Conservation (phyloP, 495 filamentous ascomycete genomes). For the Tuber borchii region DNA sequence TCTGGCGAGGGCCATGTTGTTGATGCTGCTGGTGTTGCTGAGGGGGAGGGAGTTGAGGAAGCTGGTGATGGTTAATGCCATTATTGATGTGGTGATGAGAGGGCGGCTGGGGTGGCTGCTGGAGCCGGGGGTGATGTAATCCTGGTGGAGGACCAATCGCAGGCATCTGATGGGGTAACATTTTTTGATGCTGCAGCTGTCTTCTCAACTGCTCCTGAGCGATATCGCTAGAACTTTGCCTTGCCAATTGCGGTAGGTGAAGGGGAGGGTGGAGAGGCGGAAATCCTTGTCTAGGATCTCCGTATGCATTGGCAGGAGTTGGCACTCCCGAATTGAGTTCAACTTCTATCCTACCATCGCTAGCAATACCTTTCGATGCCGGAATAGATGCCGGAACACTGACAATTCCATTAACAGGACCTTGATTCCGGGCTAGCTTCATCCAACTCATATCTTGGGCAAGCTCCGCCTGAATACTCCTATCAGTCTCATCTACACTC, state of each 20-base stretch:
- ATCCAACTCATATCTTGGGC: slow-evolving; percentile 41
- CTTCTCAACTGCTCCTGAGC: slow-evolving; percentile 39
- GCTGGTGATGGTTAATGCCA: slow-evolving; percentile 29
- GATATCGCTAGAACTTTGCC: slow-evolving; percentile 38
- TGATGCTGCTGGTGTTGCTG: slow-evolving; percentile 9
- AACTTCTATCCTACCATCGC: slow-evolving; percentile 31
- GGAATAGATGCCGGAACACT: slow-evolving; percentile 19
- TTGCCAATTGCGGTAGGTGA: slow-evolving; percentile 25
- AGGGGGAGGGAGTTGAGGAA: slow-evolving; percentile 23
- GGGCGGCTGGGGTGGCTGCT: slow-evolving; percentile 31
- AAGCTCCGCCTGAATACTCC: slow-evolving; percentile 33
- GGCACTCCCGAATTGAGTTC: slow-evolving; percentile 28
- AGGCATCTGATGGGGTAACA: slow-evolving; percentile 28
- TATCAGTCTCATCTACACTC: slow-evolving; percentile 31
- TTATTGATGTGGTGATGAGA: slow-evolving; percentile 22
- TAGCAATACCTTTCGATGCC: slow-evolving; percentile 16
- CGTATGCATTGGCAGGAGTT: slow-evolving; percentile 23
- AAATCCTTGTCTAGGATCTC: slow-evolving; percentile 30
- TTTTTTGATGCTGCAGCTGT: slow-evolving; percentile 32
- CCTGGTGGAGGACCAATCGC: slow-evolving; percentile 34
- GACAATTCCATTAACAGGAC: slow-evolving; percentile 26
- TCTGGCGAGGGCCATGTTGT: slow-evolving; percentile 12
- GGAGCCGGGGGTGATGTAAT: slow-evolving; percentile 34
- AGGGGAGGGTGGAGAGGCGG: slow-evolving; percentile 5
- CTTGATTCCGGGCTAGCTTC: slow-evolving; percentile 30